These are phyloP conservation scores for Yarrowia bubula DNA, from an alignment of 805 yeast genomes.

Conservation along the genomic window DNA sequence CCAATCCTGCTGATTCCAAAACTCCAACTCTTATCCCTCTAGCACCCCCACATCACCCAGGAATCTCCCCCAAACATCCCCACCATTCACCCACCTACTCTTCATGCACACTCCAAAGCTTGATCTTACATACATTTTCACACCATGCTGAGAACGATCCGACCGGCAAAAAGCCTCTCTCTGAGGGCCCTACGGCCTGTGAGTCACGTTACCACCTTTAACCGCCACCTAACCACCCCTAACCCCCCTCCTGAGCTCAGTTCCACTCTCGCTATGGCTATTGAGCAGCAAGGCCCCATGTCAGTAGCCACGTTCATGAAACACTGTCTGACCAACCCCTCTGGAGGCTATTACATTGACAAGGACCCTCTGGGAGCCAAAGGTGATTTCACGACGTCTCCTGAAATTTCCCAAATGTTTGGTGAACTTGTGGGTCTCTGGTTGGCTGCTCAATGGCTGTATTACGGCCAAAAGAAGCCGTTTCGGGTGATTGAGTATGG, in stretches of 20 bases:
- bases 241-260: neutral
- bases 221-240: neutral
- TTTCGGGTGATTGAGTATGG: slow-evolving; percentile 72
- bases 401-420: slow-evolving; percentile 82
- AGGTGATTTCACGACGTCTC: slow-evolving; percentile 83
- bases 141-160: neutral
- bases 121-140: neutral
- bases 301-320: slow-evolving; percentile 72
- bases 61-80: neutral
- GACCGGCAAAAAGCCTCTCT: neutral
- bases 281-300: slow-evolving; percentile 70
- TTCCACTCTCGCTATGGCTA: slow-evolving; percentile 38
- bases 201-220: neutral
- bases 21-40: too few species aligned
- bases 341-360: slow-evolving; percentile 75
- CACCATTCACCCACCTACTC: neutral
- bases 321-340: slow-evolving; percentile 76
- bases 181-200: neutral
- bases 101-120: neutral
- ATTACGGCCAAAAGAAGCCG: slow-evolving; percentile 51
- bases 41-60: too few species aligned
- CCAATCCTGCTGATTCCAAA: too few species aligned
- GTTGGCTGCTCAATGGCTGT: slow-evolving; percentile 52
- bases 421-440: slow-evolving; percentile 84
- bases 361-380: slow-evolving; percentile 64